Evolutionary conservation across 208 protist genomes (phyloP), one percentile per base, ranked within the genome.

Genomic region (Trypanosoma lewisi): DNA sequence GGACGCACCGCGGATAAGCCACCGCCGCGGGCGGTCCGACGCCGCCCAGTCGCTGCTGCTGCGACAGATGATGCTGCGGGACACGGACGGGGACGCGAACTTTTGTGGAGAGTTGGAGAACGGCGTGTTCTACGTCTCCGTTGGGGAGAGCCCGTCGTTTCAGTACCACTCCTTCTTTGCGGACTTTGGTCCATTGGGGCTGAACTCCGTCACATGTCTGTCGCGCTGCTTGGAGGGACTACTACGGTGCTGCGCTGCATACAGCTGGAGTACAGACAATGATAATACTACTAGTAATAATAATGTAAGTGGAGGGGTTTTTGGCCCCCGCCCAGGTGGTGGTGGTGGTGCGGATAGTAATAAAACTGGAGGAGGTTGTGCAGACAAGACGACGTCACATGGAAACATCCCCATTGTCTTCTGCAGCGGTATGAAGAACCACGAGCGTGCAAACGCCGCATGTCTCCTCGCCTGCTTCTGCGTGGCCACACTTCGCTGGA

Each of bases 151-250:
- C 44, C 60, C 75, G 3, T 54, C 50, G 31, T 88, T 96, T 70
- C 37, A 85, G 27, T 98, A 98, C 78, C 80, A 82, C 21, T 78
- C 83, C 9, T 98, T 96, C 69, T 97, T 91, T 63, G 88, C 85
- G 2, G 96, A 98, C 68, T 98, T 97, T 77, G 96, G 96, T 0
- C 96, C 94, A 21, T 73, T 98, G 2, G 90, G 96, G 54, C 53
- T 98, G 25, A 76, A 78, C 62, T 82, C 79, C 64, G 57, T 91
- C 7, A 76, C 89, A 7, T 67, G 77, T 21, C 91, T 95, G 39
- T 92, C 83, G 16, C 73, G 79, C 6, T 71, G 83, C 28, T 48
- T 97, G 30, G 52, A 66, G 17, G 31, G 47, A 23, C 49, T 85
- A 57, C 62, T 91, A 41, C 59, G 55, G 41, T 37, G 47, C 21